Base-by-base conservation (phyloP, 495 filamentous ascomycete genomes). In the Ascobolus immersus region DNA sequence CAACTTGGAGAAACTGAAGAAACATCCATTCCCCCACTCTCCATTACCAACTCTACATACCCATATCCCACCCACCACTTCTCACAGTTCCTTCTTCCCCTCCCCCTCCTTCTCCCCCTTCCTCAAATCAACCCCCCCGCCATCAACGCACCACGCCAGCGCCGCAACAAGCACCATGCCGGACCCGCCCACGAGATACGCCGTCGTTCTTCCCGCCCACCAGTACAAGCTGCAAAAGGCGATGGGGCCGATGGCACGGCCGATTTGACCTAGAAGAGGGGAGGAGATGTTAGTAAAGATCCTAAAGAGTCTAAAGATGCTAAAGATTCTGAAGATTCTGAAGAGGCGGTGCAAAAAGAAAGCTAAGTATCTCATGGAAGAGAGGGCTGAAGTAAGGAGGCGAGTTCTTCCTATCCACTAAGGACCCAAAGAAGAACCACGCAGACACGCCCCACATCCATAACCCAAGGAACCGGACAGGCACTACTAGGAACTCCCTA, bases 201-300 rank as follows among this genome's bases (percentile, higher is more conserved):
- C 86, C 11, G 70, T 55, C 45, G 89, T 73, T 24, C 86, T 57
- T 0, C 89, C 86, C 20, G 78, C 82, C 89, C 89, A 99, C 86
- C 86, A 99, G 55, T 94, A 99, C 37, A 99, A 32, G 46, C 38
- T 50, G 49, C 84, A 93, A 45, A 94, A 99, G 28, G 89, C 48
- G 17, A 94, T 44, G 1, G 86, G 86, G 0, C 86, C 86, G 13
- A 84, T 51, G 3, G 82, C 77, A 15, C 89, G 59, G 2, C 86
- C 89, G 7, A 81, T 58, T 55, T 94, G 86, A 3, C 86, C 74
- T 65, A 43, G 35, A 34, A 13, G 18, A 34, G 26, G 24, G 21
- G 18, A 9, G 3, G 25, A 40, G 25, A 39, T 24, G 28, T 26
- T 28, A 8, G 21, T 15, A 15, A 12, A 17, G 11, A 12, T 21